phyloP scores from a whole-genome alignment of 768 basidiomycete genomes.

The Tubosaeta brunneosetosa region DNA sequence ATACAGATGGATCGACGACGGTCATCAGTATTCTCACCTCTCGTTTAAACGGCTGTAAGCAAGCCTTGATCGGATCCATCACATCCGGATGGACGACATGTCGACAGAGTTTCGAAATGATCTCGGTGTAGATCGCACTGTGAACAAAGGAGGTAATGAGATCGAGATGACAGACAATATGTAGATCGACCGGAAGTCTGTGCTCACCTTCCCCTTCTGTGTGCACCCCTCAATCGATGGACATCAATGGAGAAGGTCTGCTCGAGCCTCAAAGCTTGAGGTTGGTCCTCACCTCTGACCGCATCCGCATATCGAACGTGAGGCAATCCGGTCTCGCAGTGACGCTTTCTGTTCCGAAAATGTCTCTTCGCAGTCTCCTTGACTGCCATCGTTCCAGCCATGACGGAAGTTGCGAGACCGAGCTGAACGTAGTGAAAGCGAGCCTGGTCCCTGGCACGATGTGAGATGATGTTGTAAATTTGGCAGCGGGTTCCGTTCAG shows the following conservation, averaged over 20 bases:
- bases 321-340: not conserved
- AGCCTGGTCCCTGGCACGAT: not conserved
- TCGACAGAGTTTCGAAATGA: not conserved
- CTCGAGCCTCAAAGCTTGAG: constrained; percentile 1
- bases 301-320: not conserved
- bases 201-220: too few relatives aligned
- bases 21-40: not conserved
- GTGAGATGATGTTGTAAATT: constrained; percentile 3
- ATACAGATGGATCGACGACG: not conserved
- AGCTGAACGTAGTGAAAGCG: constrained; percentile 3
- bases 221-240: not conserved
- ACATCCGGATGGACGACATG: not conserved
- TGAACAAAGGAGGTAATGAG: not conserved
- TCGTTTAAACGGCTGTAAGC: not conserved
- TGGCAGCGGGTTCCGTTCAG: not conserved
- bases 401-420: not conserved
- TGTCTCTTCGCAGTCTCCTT: too few relatives aligned
- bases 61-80: not conserved
- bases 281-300: not conserved
- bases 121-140: not conserved
- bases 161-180: not conserved
- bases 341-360: too few relatives aligned
- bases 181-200: too few relatives aligned
- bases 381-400: not conserved
- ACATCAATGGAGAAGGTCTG: constrained; percentile 2